Conservation (phyloP, 495 filamentous ascomycete genomes). For the Hypoxylon fuscum region DNA sequence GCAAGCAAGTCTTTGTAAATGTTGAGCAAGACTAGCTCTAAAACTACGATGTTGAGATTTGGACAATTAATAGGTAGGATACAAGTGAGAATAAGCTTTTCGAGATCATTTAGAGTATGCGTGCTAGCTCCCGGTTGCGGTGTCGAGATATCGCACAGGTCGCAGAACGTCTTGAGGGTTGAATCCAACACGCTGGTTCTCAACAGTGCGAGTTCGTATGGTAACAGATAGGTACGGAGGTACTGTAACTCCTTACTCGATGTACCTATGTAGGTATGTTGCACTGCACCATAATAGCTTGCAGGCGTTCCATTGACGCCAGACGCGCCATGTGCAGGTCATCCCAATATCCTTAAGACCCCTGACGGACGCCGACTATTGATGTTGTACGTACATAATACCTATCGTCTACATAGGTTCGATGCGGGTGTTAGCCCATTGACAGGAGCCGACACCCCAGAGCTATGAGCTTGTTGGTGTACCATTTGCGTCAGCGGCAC, state of each 20-base stretch:
- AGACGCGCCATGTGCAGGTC: slow-evolving; percentile 41
- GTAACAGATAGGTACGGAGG: slow-evolving; percentile 2
- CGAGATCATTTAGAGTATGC: slow-evolving; percentile 19
- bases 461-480: slow-evolving; percentile 4
- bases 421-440: slow-evolving; percentile 13
- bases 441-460: neutral
- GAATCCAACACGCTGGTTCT: slow-evolving; percentile 28
- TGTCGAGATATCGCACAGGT: slow-evolving; percentile 21
- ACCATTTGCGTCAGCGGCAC: slow-evolving; percentile 33
- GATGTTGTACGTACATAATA: neutral
- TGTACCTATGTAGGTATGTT: slow-evolving; percentile 19
- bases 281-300: slow-evolving; percentile 29
- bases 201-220: slow-evolving; percentile 24
- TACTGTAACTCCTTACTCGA: slow-evolving; percentile 23
- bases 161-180: slow-evolving; percentile 9
- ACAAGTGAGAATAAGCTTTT: slow-evolving; percentile 34
- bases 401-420: slow-evolving; percentile 10
- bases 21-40: slow-evolving; percentile 1
- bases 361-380: slow-evolving; percentile 15
- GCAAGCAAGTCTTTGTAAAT: slow-evolving; percentile 16
- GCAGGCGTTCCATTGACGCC: slow-evolving; percentile 38
- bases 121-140: slow-evolving; percentile 27
- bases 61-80: slow-evolving; percentile 6
- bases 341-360: slow-evolving; percentile 29
- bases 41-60: slow-evolving; percentile 27